Evolutionary conservation across 805 yeast genomes (phyloP).

Genomic region (Monosporozyma yasuniensis): DNA sequence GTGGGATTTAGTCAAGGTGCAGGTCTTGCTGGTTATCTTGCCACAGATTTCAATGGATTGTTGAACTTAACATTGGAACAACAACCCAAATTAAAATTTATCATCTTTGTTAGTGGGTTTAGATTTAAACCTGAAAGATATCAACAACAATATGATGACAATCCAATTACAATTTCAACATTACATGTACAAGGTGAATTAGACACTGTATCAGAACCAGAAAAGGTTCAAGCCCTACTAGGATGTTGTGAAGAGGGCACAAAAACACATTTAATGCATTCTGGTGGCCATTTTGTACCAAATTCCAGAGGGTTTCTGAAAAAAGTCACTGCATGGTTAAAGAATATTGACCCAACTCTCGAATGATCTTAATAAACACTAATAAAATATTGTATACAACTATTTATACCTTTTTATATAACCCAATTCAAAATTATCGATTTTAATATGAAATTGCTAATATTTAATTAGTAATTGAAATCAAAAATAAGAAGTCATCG

Average conservation of each 20-base stretch:
- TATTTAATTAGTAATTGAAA: neutral
- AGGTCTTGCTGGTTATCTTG: conserved; percentile 61
- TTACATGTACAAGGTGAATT: conserved; percentile 82
- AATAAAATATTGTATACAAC: neutral
- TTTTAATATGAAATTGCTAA: neutral
- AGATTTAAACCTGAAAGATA: conserved; percentile 27
- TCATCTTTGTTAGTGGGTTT: conserved; percentile 65
- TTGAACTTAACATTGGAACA: conserved; percentile 27
- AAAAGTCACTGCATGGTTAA: conserved; percentile 31
- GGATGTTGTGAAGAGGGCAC: conserved; percentile 38
- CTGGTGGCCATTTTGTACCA: conserved; percentile 97
- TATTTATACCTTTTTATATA: neutral
- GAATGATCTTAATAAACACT: neutral
- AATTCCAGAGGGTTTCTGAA: conserved; percentile 47
- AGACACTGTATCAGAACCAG: conserved; percentile 79
- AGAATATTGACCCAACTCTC: neutral
- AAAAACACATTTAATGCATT: conserved; percentile 57
- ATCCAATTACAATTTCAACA: conserved; percentile 33
- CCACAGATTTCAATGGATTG: conserved; percentile 47
- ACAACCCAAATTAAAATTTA: conserved; percentile 54
- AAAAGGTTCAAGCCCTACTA: conserved; percentile 50
- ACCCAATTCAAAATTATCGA: neutral
- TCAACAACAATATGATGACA: conserved; percentile 22
- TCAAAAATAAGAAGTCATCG: neutral
- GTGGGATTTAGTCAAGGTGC: conserved; percentile 95